phyloP scores from a whole-genome alignment of 192 early-diverging fungal species.

The Entomortierella beljakovae region DNA sequence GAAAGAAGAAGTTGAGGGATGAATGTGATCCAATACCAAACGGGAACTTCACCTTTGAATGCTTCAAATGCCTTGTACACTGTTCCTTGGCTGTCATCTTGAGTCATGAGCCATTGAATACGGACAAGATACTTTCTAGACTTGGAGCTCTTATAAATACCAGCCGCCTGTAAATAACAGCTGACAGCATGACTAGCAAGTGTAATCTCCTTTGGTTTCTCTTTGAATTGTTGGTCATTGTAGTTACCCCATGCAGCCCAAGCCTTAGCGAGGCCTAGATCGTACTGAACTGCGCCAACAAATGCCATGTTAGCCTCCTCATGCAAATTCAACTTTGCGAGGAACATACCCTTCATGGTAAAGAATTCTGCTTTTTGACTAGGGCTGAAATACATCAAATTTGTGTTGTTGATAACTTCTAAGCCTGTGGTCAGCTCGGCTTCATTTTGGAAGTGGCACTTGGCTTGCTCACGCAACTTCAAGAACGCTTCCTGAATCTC shows the following conservation, averaged over 20 bases:
- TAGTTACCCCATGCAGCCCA: conserved; percentile 99
- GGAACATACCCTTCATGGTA: conserved; percentile 95
- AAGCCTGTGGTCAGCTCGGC: conserved; percentile 90
- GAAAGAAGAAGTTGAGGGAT: conserved; percentile 94
- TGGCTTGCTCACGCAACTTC: conserved; percentile 97
- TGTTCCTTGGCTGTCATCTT: conserved; percentile 82
- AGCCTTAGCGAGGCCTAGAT: conserved; percentile 88
- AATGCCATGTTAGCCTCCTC: conserved; percentile 93
- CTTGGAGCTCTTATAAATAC: conserved; percentile 85
- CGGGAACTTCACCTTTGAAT: conserved; percentile 91
- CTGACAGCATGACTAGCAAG: conserved; percentile 91
- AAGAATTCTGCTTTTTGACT: conserved; percentile 98
- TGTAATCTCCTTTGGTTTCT: conserved; percentile 82
- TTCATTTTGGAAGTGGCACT: conserved; percentile 94
- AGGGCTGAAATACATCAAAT: conserved; percentile 92
- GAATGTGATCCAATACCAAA: conserved; percentile 99
- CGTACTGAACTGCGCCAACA: conserved; percentile 90
- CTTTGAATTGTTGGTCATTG: conserved; percentile 92
- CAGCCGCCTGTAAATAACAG: conserved; percentile 95
- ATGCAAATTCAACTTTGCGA: conserved; percentile 86
- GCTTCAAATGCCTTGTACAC: conserved; percentile 86
- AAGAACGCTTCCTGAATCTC: conserved; percentile 99
- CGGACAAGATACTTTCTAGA: conserved; percentile 92
- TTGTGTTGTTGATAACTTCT: conserved; percentile 99
- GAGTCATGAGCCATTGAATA: conserved; percentile 93